These are phyloP conservation scores for Pseudisothecium myosuroides DNA, from an alignment of 225 moss, liverwort and hornwort species.

Conservation along the genomic window DNA sequence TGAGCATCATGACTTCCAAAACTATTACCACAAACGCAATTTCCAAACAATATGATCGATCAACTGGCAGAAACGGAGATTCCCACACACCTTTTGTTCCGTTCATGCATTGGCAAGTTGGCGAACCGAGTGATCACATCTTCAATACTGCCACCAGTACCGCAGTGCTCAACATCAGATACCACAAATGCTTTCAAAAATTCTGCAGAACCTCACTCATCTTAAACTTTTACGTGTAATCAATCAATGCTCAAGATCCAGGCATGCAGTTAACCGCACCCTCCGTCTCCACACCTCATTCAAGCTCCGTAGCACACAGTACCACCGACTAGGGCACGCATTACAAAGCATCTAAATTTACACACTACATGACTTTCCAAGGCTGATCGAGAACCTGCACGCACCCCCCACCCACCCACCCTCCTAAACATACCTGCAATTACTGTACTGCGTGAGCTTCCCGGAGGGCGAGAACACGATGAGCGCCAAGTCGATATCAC, in stretches of 20 bases:
- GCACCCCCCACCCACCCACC: too few relatives aligned
- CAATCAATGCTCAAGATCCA: neutral
- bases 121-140: constrained; percentile 55
- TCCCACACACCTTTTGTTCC: constrained; percentile 39
- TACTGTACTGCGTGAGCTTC: constrained; percentile 46
- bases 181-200: neutral
- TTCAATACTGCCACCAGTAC: constrained; percentile 25
- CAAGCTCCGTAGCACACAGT: neutral
- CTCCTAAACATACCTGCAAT: constrained; percentile 34
- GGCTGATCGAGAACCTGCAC: neutral
- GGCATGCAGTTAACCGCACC: neutral
- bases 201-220: neutral
- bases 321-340: neutral
- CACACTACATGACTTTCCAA: neutral
- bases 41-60: neutral
- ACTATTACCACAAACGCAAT: neutral
- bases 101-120: constrained; percentile 53
- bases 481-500: constrained; percentile 52
- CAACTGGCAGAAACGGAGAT: neutral
- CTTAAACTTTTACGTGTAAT: neutral
- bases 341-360: constrained; percentile 1
- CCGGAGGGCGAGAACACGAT: constrained; percentile 57
- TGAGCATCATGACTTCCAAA: neutral
- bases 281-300: neutral
- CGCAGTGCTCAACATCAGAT: neutral